Percentiles rank a stretch among this genome's conserved stretches.
These are phyloP conservation scores for Neurospora sp. DNA, from an alignment of 495 filamentous ascomycete species.

Conservation along the genomic window DNA sequence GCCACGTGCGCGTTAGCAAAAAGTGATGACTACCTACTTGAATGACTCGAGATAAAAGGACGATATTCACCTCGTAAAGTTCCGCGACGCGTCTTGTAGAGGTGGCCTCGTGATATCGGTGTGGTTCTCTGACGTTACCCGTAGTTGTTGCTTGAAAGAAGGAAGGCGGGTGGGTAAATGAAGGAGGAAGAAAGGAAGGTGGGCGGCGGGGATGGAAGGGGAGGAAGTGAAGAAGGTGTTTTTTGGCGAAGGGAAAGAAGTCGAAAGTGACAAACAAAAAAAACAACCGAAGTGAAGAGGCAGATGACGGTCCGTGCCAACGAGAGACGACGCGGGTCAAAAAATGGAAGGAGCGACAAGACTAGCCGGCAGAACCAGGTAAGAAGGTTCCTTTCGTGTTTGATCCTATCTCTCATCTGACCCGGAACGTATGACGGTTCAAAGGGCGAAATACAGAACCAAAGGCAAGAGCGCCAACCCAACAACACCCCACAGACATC, in stretches of 20 bases:
- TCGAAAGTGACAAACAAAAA: background rate
- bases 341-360: background rate
- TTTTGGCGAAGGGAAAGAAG: background rate
- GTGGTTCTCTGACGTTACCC: background rate
- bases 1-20: background rate
- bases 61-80: background rate
- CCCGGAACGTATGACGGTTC: background rate
- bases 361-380: background rate
- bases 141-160: background rate
- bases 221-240: background rate
- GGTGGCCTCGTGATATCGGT: background rate
- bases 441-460: background rate
- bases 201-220: background rate
- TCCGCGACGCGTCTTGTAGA: background rate
- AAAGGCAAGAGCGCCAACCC: background rate
- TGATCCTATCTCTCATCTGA: background rate
- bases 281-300: background rate
- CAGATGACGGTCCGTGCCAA: background rate
- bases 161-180: background rate
- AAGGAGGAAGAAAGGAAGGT: background rate
- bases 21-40: background rate
- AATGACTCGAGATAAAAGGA: background rate
- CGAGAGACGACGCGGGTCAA: background rate
- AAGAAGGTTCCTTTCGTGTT: background rate
- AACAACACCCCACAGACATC: background rate